Conservation (phyloP, 345 rosid species). For the Trapa bicornis region DNA sequence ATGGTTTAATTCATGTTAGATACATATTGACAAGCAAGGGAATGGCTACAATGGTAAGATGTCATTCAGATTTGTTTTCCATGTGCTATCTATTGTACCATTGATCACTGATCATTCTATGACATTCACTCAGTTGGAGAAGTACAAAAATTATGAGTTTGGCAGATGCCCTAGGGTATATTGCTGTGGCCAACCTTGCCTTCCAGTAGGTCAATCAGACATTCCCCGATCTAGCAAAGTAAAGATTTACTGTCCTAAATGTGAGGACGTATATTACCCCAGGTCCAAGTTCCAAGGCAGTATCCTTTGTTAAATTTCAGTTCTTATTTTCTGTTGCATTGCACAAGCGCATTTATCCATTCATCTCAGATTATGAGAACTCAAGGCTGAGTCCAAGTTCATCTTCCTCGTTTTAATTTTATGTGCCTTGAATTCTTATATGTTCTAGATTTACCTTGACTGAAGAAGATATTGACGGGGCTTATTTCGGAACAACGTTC, state of each 20-base stretch:
- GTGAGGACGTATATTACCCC: slow-evolving; percentile 93
- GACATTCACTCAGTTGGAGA: slow-evolving; percentile 37
- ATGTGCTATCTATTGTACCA: not conserved
- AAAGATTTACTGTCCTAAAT: slow-evolving; percentile 89
- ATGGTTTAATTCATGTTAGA: slow-evolving; percentile 92
- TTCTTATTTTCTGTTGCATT: not conserved
- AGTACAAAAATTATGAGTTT: slow-evolving; percentile 82
- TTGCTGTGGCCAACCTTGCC: slow-evolving; percentile 98
- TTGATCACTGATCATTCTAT: slow-evolving; percentile 7
- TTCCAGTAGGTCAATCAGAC: slow-evolving; percentile 97
- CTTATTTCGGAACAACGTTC: slow-evolving; percentile 87
- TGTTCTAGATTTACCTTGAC: slow-evolving; percentile 24
- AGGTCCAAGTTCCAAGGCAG: slow-evolving; percentile 98
- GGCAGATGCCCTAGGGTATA: slow-evolving; percentile 98
- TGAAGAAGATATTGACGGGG: slow-evolving; percentile 73
- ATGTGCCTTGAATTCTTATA: not conserved
- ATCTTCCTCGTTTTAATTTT: not conserved
- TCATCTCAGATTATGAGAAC: not conserved
- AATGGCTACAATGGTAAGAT: slow-evolving; percentile 78
- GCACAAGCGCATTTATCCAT: not conserved
- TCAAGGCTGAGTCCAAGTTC: too few relatives aligned
- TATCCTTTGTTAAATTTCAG: slow-evolving; percentile 37
- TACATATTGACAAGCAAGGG: slow-evolving; percentile 87
- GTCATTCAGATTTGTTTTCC: not conserved
- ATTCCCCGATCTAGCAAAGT: slow-evolving; percentile 95